Base-by-base conservation (phyloP, 2,329 filamentous ascomycete species). In the Aspergillus persii region DNA sequence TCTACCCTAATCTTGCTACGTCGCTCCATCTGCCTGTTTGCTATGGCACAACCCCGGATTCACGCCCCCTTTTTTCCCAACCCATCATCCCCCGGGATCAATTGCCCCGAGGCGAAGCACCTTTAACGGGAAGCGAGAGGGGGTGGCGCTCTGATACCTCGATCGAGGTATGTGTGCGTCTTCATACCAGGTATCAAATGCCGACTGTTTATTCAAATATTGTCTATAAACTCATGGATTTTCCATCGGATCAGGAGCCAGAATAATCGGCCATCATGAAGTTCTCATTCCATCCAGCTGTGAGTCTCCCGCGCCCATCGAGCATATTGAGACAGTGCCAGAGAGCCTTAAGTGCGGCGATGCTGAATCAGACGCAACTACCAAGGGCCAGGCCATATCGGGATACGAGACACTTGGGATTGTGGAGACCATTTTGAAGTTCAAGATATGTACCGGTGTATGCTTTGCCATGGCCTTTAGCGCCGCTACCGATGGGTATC, bases 401-500 rank as follows among this genome's bases (percentile, higher is more conserved):
- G 58, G 58, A n/a, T 60, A 60, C 27, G 58, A 60, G 23, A 30
- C 33, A 8, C 39, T 60, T 5, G 57, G 30, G 15, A 48, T 57
- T 8, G 26, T 53, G 3, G 54, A 60, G 18, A 60, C 58, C 1
- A 49, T 60, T 36, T 51, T 49, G 36, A 57, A 29, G 2, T 60
- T 60, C 36, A 54, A 57, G 26, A 8, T 60, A 12, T 44, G 18
- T 54, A 54, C 36, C 1, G 23, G 51, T 2, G 31, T 60, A 4
- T 60, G 58, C 26, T 47, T 60, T 12, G 54, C 54, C 9, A 57
- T 60, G 50, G 54, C 58, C 54, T 60, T 60, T 46, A 60, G 58
- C 39, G 58, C 58, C 7, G 54, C 58, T 1, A 60, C 58, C 2
- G 58, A 60, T 46, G 58, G 58, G 4, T 60, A 60, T 48, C 58